Evolutionary conservation across 768 basidiomycete species (phyloP).

Genomic region (Podaxis sp.): DNA sequence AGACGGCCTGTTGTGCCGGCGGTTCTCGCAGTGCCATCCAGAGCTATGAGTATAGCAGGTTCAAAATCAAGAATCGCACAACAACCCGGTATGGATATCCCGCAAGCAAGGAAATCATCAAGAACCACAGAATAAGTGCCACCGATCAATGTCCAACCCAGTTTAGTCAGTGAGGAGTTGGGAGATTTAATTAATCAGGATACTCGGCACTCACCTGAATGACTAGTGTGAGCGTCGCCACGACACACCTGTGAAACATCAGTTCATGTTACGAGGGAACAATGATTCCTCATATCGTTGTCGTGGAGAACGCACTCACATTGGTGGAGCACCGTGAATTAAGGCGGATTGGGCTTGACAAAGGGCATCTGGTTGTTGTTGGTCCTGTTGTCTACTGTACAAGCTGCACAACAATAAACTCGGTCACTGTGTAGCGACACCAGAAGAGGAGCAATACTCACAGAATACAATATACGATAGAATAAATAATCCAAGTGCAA

Average conservation of each 20-base stretch:
- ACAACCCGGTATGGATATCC: conserved; percentile 6
- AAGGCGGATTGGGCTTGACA: conserved; percentile 55
- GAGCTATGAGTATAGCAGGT: conserved; percentile 17
- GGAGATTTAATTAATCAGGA: background rate
- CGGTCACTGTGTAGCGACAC: background rate
- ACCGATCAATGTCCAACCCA: background rate
- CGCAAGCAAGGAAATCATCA: conserved; percentile 5
- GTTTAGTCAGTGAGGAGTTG: background rate
- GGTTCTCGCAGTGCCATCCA: conserved; percentile 27
- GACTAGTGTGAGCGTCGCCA: conserved; percentile 26
- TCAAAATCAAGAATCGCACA: background rate
- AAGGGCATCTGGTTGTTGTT: conserved; percentile 28
- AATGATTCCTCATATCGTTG: conserved; percentile 2
- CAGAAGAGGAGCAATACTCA: conserved; percentile 29
- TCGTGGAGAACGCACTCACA: conserved; percentile 34
- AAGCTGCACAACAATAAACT: conserved; percentile 8
- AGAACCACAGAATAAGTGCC: conserved; percentile 23
- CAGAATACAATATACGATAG: conserved; percentile 51
- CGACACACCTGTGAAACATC: conserved; percentile 21
- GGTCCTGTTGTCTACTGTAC: conserved; percentile 16
- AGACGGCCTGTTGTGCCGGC: conserved; percentile 18
- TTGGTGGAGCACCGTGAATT: conserved; percentile 52
- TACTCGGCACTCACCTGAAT: conserved; percentile 23
- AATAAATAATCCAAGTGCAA: conserved; percentile 55
- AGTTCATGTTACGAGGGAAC: background rate